A percentile compares a stretch with the other conserved stretches of the same genome.
Conservation (phyloP, 257 asterid genomes). For the Primulina eburnea region DNA sequence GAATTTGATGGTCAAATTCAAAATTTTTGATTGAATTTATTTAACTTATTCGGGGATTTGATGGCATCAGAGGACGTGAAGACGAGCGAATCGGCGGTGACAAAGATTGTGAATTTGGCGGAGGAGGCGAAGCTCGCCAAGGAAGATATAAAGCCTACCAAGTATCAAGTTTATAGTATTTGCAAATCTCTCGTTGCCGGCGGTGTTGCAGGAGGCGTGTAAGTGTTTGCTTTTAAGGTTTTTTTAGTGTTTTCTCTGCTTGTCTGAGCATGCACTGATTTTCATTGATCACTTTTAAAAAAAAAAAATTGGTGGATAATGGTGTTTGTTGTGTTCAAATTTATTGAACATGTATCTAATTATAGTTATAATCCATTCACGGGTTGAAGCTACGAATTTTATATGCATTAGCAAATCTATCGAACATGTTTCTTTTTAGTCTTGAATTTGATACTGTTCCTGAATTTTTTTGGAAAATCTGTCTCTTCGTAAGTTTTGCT, state of each 20-base stretch:
- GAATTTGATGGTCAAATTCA: not conserved
- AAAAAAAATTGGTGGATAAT: not conserved
- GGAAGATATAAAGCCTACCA: constrained; percentile 34
- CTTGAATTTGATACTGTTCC: not conserved
- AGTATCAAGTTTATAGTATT: constrained; percentile 27
- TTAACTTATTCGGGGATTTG: not conserved
- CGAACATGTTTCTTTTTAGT: not conserved
- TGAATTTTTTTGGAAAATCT: not conserved
- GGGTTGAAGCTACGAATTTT: not conserved
- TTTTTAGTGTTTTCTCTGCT: not conserved
- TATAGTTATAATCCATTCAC: not conserved
- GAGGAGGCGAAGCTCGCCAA: constrained; percentile 40
- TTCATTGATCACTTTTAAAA: not conserved
- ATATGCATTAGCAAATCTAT: not conserved
- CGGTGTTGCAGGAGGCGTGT: constrained; percentile 40
- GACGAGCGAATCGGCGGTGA: constrained; percentile 32
- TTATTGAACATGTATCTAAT: too few species aligned
- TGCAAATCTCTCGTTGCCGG: constrained; percentile 43
- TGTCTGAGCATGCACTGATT: not conserved
- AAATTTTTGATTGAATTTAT: not conserved
- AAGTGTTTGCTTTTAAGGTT: not conserved
- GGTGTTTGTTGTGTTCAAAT: not conserved
- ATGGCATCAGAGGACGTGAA: constrained; percentile 47
- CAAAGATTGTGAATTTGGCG: constrained; percentile 33
- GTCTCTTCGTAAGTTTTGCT: not conserved